Evolutionary conservation across 2,329 filamentous ascomycete genomes (phyloP), one percentile per base, ranked within the genome.

Genomic region (Cercospora zeina): DNA sequence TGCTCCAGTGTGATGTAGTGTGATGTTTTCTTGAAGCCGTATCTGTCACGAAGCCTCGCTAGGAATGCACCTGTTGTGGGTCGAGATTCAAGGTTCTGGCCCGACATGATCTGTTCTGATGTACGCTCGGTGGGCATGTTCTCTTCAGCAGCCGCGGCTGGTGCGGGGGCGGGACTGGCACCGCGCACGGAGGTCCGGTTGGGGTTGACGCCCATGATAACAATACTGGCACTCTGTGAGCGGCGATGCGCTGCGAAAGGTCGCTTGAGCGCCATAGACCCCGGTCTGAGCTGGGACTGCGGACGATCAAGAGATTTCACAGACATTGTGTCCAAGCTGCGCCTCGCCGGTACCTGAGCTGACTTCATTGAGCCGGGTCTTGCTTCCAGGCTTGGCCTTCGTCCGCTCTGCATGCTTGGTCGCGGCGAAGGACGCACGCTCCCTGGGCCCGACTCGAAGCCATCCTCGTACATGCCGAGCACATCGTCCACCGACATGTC

Each of bases 1-100:
- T 93, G 84, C 62, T 89, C 83, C 19, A 87, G 78, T 1, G 84
- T 89, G 65, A 96, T 83, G 71, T 96, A 88, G 67, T 93, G 88
- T 42, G 87, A 93, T 37, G 86, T 84, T 75, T 97, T 97, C 68
- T 91, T 90, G 79, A 97, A 97, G 3, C 93, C 93, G 71, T 97
- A 96, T 14, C 90, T 85, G 74, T 97, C 93, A 58, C 92, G 86
- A 36, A 78, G 76, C 4, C 77, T 71, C 11, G 73, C 70, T 10
- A 58, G 58, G 0, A 56, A 19, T 1, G 50, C 57, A 21, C 31
- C 51, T 54, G 47, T 58, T 16, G 24, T 16, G n/a, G 53, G 50
- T 51, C 55, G 51, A 47, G 56, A 58, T 42, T 66, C 37, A 13
- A 62, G 39, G 33, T 36, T 30, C 27, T 58, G 37, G 14, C 36